A percentile compares a stretch with the other conserved stretches of the same genome.
These are phyloP conservation scores for Fusarium annulatum DNA, from an alignment of 2,329 filamentous ascomycete species.

Conservation along the genomic window DNA sequence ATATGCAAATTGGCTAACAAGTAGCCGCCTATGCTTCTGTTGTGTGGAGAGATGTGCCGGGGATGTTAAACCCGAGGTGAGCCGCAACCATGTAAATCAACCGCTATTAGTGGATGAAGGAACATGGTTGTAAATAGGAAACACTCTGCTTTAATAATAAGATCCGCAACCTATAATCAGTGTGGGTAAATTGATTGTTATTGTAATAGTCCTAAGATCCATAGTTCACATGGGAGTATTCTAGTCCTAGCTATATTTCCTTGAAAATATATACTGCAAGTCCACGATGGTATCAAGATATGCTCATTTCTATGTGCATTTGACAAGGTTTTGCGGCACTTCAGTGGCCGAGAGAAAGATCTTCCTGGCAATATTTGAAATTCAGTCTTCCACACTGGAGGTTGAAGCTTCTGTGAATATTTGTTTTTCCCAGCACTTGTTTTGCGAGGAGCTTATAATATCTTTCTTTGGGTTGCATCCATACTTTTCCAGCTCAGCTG, in stretches of 20 bases:
- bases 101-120: not conserved
- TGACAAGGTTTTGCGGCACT: not conserved
- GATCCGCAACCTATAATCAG: too few species aligned
- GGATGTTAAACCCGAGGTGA: slow-evolving; percentile 28
- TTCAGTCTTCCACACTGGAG: not conserved
- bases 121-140: not conserved
- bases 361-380: not conserved
- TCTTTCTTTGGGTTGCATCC: not conserved
- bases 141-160: not conserved
- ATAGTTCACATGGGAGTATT: not conserved
- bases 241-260: not conserved
- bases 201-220: not conserved
- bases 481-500: not conserved
- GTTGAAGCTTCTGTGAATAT: not conserved
- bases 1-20: not conserved
- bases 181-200: not conserved
- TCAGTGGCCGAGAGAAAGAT: not conserved
- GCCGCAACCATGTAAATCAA: slow-evolving; percentile 8
- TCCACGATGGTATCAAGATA: not conserved
- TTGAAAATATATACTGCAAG: not conserved
- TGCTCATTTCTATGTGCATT: not conserved
- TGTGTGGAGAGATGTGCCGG: not conserved
- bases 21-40: not conserved
- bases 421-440: not conserved
- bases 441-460: too few species aligned